phyloP scores from a whole-genome alignment of 306 rosid species.

The Oxytropis ochrocephala region DNA sequence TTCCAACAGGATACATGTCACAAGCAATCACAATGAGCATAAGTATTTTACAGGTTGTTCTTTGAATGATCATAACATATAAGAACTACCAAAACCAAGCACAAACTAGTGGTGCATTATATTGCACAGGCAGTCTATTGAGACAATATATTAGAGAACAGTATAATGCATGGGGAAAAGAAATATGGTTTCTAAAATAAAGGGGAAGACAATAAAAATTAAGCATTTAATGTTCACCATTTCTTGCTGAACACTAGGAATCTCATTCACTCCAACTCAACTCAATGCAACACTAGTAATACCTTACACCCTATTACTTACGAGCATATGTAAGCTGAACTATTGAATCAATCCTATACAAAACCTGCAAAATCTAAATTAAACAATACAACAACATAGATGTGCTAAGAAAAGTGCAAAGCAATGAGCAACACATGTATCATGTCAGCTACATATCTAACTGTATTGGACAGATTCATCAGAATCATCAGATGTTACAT shows the following conservation, averaged over 20 bases:
- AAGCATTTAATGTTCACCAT: neutral
- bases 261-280: conserved; percentile 12
- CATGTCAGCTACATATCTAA: neutral
- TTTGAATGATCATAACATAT: neutral
- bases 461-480: conserved; percentile 35
- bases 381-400: conserved; percentile 20
- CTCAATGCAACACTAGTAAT: neutral
- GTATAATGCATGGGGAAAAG: no score
- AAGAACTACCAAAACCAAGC: neutral
- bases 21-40: neutral
- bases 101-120: neutral
- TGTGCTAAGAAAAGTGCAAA: conserved; percentile 2
- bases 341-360: conserved; percentile 22
- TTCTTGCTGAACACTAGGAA: neutral
- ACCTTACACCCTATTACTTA: neutral
- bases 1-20: neutral
- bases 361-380: conserved; percentile 23
- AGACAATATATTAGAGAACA: no score
- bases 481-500: conserved; percentile 49
- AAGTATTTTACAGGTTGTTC: neutral
- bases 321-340: conserved; percentile 1
- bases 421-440: neutral
- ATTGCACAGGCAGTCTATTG: neutral
- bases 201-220: no score
- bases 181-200: no score